These are phyloP conservation scores for Fusarium tricinctum DNA, from an alignment of 2,329 filamentous ascomycete genomes.

Conservation along the genomic window DNA sequence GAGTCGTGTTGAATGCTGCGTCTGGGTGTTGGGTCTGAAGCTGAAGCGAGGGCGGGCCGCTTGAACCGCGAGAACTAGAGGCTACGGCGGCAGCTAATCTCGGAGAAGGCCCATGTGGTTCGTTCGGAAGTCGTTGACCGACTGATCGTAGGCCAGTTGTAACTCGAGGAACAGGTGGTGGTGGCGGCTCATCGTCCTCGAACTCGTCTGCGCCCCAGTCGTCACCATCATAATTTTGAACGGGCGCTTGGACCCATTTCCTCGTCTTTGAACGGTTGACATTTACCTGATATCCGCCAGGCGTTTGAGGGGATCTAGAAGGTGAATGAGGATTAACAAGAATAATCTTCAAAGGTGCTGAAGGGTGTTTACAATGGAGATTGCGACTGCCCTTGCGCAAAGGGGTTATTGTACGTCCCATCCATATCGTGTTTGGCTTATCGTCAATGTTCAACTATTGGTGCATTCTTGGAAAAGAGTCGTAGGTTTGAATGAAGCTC, in stretches of 20 bases:
- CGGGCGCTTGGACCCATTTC: constrained; percentile 94
- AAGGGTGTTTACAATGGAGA: constrained; percentile 47
- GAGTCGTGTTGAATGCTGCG: constrained; percentile 1
- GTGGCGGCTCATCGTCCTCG: constrained; percentile 67
- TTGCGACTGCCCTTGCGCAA: constrained; percentile 49
- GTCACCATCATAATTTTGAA: constrained; percentile 89
- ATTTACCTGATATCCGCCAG: constrained; percentile 78
- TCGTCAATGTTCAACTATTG: constrained; percentile 35
- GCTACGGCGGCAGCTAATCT: constrained; percentile 46
- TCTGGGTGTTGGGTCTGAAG: constrained; percentile 44
- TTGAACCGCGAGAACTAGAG: constrained; percentile 47
- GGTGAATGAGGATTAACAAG: constrained; percentile 27
- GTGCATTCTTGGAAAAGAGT: constrained; percentile 44
- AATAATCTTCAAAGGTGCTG: neutral
- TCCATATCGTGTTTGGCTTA: constrained; percentile 48
- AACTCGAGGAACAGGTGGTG: constrained; percentile 51
- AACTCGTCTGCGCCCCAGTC: constrained; percentile 87
- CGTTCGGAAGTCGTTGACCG: constrained; percentile 49
- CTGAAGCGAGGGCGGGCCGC: constrained; percentile 48
- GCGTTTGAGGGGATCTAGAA: constrained; percentile 52
- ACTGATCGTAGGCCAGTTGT: constrained; percentile 50
- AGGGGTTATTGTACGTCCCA: constrained; percentile 50
- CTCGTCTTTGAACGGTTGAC: constrained; percentile 90
- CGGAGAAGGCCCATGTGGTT: constrained; percentile 46
- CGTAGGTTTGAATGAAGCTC: constrained; percentile 8